Base-by-base conservation (phyloP, 768 basidiomycete species). In the Austroboletus festivus region DNA sequence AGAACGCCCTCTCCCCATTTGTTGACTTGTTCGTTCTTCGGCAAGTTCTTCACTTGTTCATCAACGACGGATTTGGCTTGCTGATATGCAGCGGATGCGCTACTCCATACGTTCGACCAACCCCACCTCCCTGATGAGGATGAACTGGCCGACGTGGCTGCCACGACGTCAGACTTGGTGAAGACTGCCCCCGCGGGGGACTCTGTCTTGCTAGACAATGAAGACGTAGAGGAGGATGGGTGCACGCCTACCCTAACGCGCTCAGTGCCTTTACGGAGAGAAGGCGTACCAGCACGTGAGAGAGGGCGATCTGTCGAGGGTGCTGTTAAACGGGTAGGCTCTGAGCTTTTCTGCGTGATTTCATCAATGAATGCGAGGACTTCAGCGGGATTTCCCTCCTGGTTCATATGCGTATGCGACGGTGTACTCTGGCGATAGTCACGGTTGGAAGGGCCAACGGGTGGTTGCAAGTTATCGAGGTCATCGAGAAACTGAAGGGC, bases 321-420 rank as follows among this genome's bases (percentile, higher is more conserved):
- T 21, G 78, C 69, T 15, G 83, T 69, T 4, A 79, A 60, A 22
- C 85, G 82, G 18, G 84, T 81, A 12, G 88, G 85, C 55, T 88
- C 89, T 6, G 85, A 77, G 67, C 85, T 87, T 70, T 92, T 94
- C 79, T 90, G 89, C 0, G 89, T 93, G 55, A 95, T 91, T 70
- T 96, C 91, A 65, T 96, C 90, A 35, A 96, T 81, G 73, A 94
- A 95, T 15, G 92, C 93, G 22, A 94, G 81, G 21, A 89, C 93
- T 53, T 91, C 89, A 3, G 85, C 82, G 48, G 80, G 80, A 56
- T 93, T 87, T 26, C 82, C 83, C 53, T 80, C 79, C 33, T 71
- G 73, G 46, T 60, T 57, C 38, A 66, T 49, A 40, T 63, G 60
- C 35, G 48, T 51, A 5, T 53, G 40, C 6, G 61, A 56, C 48